Evolutionary conservation across 2,329 filamentous ascomycete genomes (phyloP).

Genomic region (Colletotrichum sp.): DNA sequence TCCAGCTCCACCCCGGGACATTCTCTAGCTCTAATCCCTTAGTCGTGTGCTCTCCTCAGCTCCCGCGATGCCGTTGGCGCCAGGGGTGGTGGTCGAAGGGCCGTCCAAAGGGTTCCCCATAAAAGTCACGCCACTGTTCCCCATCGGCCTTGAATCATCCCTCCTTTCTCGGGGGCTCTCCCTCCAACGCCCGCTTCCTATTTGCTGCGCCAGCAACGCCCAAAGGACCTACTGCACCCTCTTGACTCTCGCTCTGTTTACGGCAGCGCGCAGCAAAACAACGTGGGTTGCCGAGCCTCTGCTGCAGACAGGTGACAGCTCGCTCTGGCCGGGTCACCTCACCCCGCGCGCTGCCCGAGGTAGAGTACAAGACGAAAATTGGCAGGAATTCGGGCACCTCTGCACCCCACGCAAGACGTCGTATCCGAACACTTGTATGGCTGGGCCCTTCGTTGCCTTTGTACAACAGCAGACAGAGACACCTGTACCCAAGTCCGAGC

Average conservation of each 20-base stretch:
- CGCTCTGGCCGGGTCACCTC: neutral
- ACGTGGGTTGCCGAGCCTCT: neutral
- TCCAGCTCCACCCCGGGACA: conserved; percentile 13
- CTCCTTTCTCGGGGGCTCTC: neutral
- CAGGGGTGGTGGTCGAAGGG: neutral
- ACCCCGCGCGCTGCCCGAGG: neutral
- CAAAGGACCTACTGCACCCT: neutral
- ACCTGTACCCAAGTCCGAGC: neutral
- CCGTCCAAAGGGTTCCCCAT: neutral
- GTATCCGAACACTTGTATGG: neutral
- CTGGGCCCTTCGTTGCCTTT: neutral
- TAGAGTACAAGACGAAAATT: neutral
- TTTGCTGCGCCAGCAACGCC: neutral
- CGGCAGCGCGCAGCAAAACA: neutral
- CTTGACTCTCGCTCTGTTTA: neutral
- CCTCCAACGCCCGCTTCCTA: neutral
- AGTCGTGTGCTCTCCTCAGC: neutral
- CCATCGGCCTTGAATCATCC: conserved; percentile 11
- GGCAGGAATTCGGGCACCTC: neutral
- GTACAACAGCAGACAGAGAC: neutral
- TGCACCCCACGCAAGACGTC: neutral
- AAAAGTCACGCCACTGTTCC: conserved; percentile 20
- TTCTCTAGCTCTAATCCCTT: conserved; percentile 9
- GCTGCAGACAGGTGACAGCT: neutral
- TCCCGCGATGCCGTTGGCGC: neutral